phyloP scores from a whole-genome alignment of 495 filamentous ascomycete genomes.

The Opeltia flavorubescens region DNA sequence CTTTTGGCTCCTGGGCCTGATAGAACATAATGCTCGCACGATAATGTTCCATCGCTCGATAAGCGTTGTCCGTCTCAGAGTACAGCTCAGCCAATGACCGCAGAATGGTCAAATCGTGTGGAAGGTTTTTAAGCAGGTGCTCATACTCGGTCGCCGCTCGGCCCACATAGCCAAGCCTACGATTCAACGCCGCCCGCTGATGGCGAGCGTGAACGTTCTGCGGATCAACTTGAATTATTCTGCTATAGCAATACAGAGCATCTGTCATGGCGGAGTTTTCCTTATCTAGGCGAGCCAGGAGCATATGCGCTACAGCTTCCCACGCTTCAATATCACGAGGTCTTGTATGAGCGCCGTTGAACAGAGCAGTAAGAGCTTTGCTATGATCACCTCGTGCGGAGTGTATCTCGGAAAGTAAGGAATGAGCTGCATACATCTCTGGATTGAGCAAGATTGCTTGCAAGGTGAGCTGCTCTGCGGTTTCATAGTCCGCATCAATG shows the following conservation, averaged over 20 bases:
- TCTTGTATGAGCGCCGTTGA: slow-evolving; percentile 57
- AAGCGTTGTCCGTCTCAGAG: slow-evolving; percentile 41
- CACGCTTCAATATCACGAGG: slow-evolving; percentile 54
- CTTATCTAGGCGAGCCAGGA: slow-evolving; percentile 44
- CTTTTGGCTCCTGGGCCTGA: slow-evolving; percentile 31
- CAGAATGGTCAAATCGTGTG: slow-evolving; percentile 46
- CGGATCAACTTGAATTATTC: slow-evolving; percentile 48
- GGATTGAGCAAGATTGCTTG: slow-evolving; percentile 70
- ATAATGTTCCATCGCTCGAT: slow-evolving; percentile 47
- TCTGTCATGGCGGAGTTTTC: slow-evolving; percentile 36
- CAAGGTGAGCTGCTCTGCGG: slow-evolving; percentile 44
- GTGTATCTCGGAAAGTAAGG: slow-evolving; percentile 57
- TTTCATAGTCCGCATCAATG: slow-evolving; percentile 48
- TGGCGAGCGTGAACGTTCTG: slow-evolving; percentile 43
- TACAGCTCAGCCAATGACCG: slow-evolving; percentile 50
- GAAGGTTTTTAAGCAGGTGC: slow-evolving; percentile 39
- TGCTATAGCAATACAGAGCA: slow-evolving; percentile 54
- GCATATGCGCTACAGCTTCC: slow-evolving; percentile 52
- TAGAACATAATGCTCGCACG: slow-evolving; percentile 42
- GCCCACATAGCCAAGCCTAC: slow-evolving; percentile 41
- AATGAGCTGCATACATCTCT: slow-evolving; percentile 70
- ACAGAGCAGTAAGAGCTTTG: slow-evolving; percentile 51
- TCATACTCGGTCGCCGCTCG: slow-evolving; percentile 50
- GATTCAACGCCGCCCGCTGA: slow-evolving; percentile 43
- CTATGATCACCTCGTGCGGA: slow-evolving; percentile 51